These are phyloP conservation scores for Mollisiaceae sp. DNA, from an alignment of 2,329 filamentous ascomycete species.

Conservation along the genomic window DNA sequence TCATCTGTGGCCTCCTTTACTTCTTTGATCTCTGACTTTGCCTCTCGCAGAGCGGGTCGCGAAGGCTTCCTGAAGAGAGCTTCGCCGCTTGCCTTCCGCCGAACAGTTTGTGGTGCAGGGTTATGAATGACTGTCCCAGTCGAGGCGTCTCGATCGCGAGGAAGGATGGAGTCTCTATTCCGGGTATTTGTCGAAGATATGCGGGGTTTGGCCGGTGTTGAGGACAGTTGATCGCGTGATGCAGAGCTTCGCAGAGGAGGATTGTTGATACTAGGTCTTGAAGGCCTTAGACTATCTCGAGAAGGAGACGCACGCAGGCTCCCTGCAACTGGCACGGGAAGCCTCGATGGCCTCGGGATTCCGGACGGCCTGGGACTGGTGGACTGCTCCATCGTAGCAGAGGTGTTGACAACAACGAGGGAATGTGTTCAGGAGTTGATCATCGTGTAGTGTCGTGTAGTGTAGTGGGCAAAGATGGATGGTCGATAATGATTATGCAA, in stretches of 20 bases:
- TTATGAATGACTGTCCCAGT: constrained; percentile 25
- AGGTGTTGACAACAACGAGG: constrained; percentile 3
- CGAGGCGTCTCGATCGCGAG: constrained; percentile 26
- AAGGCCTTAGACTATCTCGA: constrained; percentile 50
- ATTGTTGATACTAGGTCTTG: constrained; percentile 28
- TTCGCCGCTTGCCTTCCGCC: constrained; percentile 30
- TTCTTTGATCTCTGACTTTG: constrained; percentile 11
- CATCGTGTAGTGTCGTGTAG: constrained; percentile 12
- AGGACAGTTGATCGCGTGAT: constrained; percentile 33
- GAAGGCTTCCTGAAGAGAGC: constrained; percentile 34
- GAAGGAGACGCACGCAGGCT: constrained; percentile 52
- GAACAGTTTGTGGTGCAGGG: constrained; percentile 22
- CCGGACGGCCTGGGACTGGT: constrained; percentile 34
- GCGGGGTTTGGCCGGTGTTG: constrained; percentile 29
- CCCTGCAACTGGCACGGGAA: constrained; percentile 53
- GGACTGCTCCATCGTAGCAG: constrained; percentile 38
- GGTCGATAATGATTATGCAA: constrained; percentile 17
- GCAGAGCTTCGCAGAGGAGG: constrained; percentile 37
- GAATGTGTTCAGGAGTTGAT: constrained; percentile 22
- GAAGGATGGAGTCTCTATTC: constrained; percentile 18
- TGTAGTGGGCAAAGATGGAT: constrained; percentile 2
- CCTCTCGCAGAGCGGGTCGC: constrained; percentile 23
- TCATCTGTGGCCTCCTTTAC: constrained; percentile 23
- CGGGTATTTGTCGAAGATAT: constrained; percentile 20
- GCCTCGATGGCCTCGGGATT: constrained; percentile 58